Base-by-base conservation (phyloP, 371 early-diverging fungal genomes). In the Massospora cicadina region DNA sequence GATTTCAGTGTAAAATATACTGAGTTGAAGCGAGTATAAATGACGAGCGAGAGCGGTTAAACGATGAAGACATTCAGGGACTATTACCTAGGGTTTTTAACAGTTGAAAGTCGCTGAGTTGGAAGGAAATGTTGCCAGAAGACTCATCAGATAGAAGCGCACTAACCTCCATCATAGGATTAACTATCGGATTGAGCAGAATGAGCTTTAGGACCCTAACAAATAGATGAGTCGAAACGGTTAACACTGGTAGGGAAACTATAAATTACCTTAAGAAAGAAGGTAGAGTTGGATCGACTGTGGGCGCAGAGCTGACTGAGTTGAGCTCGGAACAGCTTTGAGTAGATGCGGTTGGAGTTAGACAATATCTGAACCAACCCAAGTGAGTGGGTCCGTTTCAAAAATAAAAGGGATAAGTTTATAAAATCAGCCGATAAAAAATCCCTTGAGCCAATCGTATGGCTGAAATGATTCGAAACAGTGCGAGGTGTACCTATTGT, bases 101-200 rank as follows among this genome's bases (percentile, higher is more conserved):
- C 21, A 63, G 27, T 24, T 24, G 24, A 30, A 63, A 63, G 26
- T 63, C 64, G 7, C 54, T 30, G n/a, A 63, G 55, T 3, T 43
- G 54, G 29, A n/a, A 62, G 23, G 32, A 24, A 21, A 33, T 7
- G 3, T 30, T 62, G 65, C 55, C 81, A 84, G 26, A 84, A 81
- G 33, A 87, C 70, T 54, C 78, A 57, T n/a, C 26, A 26, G 58
- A 57, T 25, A 57, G n/a, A 57, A 57, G 58, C 13, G 58, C 58
- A 57, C 25, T 25, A 12, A 57, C 58, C n/a, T 57, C 58, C 58
- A 57, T 57, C 23, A 17, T 43, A 43, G 5, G 5, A 43, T 10
- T 10, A 43, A 43, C 43, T 43, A 43, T 43, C 5, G 17, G 5
- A 43, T 43, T 10, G 43, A 43, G 17, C 10, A 43, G 10, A 43